Evolutionary conservation across 768 basidiomycete species (phyloP), one percentile per base, ranked within the genome.

Genomic region (Lactarius deliciosus): DNA sequence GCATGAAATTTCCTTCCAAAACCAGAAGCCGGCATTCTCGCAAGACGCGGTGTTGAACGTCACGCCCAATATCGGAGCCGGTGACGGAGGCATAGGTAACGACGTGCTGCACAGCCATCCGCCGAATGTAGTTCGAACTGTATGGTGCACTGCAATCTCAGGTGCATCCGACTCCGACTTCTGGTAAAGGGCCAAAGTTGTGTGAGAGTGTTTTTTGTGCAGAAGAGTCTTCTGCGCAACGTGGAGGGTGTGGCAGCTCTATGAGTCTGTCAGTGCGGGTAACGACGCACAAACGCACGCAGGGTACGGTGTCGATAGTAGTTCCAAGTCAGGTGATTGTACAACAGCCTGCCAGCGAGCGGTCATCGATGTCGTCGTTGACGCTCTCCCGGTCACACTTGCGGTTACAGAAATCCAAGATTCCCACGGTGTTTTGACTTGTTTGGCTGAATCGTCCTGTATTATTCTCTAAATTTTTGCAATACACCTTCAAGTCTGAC

Each of bases 11-110:
- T 74, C 79, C 43, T 91, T 92, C 75, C 69, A 83, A 9, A 77
- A 77, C n/a, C 83, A 83, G 40, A 74, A 76, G 34, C 72, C 68
- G 13, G 75, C 77, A 8, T 65, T 76, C 32, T 78, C 80, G 6
- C 77, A 78, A 25, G 81, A 82, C 3, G 89, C 85, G 70, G 75
- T 92, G 38, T 92, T 90, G 90, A 84, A 81, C n/a, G 90, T 92
- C 68, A 90, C 74, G 15, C 65, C 74, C 62, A 68, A 61, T 32
- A 70, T 66, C 10, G 75, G 78, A 65, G 68, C 74, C 64, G 75
- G 76, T 7, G 74, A 77, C 41, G 56, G 69, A 22, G 3, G n/a
- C 45, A 47, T 9, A 22, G 45, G 45, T 2, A 11, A 47, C 45
- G 73, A 74, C 56, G 76, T 74, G n/a, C 65, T 82, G 22, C 79